Percentiles rank a stretch among this genome's conserved stretches.
These are phyloP conservation scores for Fusarium newnesense DNA, from an alignment of 2,329 filamentous ascomycete species.

Conservation along the genomic window DNA sequence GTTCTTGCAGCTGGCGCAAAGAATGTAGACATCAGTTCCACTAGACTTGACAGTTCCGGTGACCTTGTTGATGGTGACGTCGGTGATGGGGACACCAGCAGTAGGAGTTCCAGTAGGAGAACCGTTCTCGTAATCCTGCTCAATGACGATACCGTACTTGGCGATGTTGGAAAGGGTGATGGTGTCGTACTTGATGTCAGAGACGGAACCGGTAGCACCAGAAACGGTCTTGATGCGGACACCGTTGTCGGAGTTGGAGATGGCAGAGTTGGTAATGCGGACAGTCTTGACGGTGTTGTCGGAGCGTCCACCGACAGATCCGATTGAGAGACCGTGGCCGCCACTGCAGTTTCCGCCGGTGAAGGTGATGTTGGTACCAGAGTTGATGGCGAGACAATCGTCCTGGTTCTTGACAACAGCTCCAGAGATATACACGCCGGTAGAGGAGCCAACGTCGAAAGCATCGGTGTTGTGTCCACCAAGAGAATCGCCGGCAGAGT, in stretches of 20 bases:
- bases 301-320: slow-evolving; percentile 57
- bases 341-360: slow-evolving; percentile 56
- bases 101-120: slow-evolving; percentile 57
- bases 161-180: slow-evolving; percentile 56
- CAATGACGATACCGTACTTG: slow-evolving; percentile 53
- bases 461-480: slow-evolving; percentile 66
- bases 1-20: slow-evolving; percentile 61
- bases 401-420: slow-evolving; percentile 69
- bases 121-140: slow-evolving; percentile 62
- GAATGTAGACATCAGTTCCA: slow-evolving; percentile 60
- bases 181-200: slow-evolving; percentile 55
- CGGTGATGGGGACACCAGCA: slow-evolving; percentile 64
- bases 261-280: slow-evolving; percentile 59
- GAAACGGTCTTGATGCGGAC: slow-evolving; percentile 62
- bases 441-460: slow-evolving; percentile 65
- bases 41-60: slow-evolving; percentile 54
- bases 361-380: slow-evolving; percentile 60
- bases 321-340: slow-evolving; percentile 57
- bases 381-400: slow-evolving; percentile 69
- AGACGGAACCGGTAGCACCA: slow-evolving; percentile 56
- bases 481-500: slow-evolving; percentile 50
- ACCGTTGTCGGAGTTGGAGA: slow-evolving; percentile 64
- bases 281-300: slow-evolving; percentile 65
- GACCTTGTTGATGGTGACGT: slow-evolving; percentile 56
- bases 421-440: slow-evolving; percentile 60